These are phyloP conservation scores for Acanthamoeba royreba DNA, from an alignment of 208 protist genomes.

Conservation along the genomic window DNA sequence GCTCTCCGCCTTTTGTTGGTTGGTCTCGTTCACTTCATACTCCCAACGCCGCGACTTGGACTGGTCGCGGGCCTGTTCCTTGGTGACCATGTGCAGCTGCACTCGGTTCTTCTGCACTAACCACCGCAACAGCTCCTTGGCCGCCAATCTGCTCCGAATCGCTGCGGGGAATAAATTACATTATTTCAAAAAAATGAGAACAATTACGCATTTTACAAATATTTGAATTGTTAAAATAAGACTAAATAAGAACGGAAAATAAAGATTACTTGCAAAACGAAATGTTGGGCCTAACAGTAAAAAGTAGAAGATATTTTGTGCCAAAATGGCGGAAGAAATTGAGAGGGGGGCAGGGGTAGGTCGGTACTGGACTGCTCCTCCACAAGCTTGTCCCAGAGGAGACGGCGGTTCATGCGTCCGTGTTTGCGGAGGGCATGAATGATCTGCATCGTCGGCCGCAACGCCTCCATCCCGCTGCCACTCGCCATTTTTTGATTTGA, in stretches of 20 bases:
- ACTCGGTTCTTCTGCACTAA: background rate
- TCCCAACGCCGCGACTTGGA: background rate
- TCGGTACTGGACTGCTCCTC: background rate
- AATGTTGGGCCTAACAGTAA: too few relatives aligned
- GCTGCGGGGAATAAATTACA: too few relatives aligned
- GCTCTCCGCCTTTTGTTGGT: background rate
- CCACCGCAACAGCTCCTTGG: background rate
- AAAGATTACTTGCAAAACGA: too few relatives aligned
- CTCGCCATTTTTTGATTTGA: background rate
- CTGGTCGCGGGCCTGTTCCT: background rate
- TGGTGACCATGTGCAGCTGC: background rate
- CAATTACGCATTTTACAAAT: too few relatives aligned
- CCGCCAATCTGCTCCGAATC: background rate
- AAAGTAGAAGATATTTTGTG: too few relatives aligned
- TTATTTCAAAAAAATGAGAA: too few relatives aligned
- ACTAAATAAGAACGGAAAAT: too few relatives aligned
- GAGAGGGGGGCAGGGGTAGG: background rate
- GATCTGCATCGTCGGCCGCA: conserved; percentile 20
- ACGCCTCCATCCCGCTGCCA: background rate
- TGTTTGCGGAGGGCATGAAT: background rate
- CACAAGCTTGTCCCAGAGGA: background rate
- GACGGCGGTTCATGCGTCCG: background rate
- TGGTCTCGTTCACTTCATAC: background rate
- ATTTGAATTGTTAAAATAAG: too few relatives aligned
- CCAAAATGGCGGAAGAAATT: too few relatives aligned